Evolutionary conservation across 164 flowering plant species (phyloP).

Genomic region (Umbellularia californica): DNA sequence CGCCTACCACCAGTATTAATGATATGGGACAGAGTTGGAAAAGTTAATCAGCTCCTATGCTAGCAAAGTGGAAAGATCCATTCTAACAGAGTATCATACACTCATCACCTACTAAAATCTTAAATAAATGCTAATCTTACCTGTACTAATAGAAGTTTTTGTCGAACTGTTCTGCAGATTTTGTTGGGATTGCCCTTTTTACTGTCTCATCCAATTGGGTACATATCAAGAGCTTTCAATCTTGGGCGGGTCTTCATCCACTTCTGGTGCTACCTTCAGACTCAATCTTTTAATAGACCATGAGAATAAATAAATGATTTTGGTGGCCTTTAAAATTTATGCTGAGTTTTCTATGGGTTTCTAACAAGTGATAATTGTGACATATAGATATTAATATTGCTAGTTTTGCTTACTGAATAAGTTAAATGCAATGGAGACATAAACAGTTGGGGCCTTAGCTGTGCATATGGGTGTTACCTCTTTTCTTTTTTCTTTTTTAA

Average conservation of each 20-base stretch:
- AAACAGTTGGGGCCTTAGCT: neutral
- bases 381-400: neutral
- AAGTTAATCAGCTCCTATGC: neutral
- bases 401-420: neutral
- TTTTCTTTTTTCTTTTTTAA: too few species aligned
- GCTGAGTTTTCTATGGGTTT: neutral
- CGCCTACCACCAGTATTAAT: neutral
- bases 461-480: neutral
- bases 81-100: too few species aligned
- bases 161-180: conserved; percentile 58
- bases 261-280: conserved; percentile 59
- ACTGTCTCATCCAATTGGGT: conserved; percentile 61
- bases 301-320: too few species aligned
- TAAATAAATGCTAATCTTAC: neutral
- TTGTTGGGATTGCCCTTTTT: conserved; percentile 80
- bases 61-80: neutral
- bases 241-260: conserved; percentile 96
- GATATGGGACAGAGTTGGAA: neutral
- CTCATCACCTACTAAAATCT: neutral
- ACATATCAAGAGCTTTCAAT: conserved; percentile 81
- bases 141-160: neutral
- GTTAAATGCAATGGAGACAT: neutral
- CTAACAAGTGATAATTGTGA: too few species aligned
- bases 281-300: conserved; percentile 2
- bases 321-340: too few species aligned